Evolutionary conservation across 1,284 basidiomycete species (phyloP), one percentile per base, ranked within the genome.

Genomic region (Puccinia horiana): DNA sequence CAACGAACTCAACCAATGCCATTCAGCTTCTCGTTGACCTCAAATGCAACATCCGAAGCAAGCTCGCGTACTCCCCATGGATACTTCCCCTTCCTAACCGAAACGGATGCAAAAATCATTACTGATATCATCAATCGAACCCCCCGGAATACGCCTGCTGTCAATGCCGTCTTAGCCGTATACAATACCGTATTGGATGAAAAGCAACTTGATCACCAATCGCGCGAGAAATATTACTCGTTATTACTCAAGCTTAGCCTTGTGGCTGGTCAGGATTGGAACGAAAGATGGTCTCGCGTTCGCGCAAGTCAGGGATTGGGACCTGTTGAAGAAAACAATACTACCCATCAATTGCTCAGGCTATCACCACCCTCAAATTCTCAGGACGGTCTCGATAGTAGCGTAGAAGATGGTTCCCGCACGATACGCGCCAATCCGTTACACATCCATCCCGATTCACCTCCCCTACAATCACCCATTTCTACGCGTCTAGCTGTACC

Each of bases 211-310:
- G 75, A 76, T 20, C 20, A n/a, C 20, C 75, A 29, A 20, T 44
- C 58, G 6, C 54, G 58, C 42, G 75, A 76, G 16, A 52, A 58
- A 26, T 76, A 61, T 47, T 76, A 76, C 58, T 76, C 75, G 12
- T 47, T 76, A 12, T 40, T 76, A 20, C 37, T 63, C 54, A 76
- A 76, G 58, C 75, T 76, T 23, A 76, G 75, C 29, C 58, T 76
- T 18, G 75, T 76, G 32, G 54, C 35, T 40, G 75, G 75, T 65
- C 26, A 44, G 23, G 58, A 76, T 20, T 76, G 75, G 75, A 23
- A 63, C 42, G 35, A 76, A 76, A 18, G 58, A 44, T 76, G 75
- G 75, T 40, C 75, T 14, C 52, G 37, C 14, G 58, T 76, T 26
- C 63, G 75, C 58, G 58, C 49, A 14, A 63, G 58, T 65, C 75